These are phyloP conservation scores for Primulina tabacum DNA, from an alignment of 257 asterid species.

Conservation along the genomic window DNA sequence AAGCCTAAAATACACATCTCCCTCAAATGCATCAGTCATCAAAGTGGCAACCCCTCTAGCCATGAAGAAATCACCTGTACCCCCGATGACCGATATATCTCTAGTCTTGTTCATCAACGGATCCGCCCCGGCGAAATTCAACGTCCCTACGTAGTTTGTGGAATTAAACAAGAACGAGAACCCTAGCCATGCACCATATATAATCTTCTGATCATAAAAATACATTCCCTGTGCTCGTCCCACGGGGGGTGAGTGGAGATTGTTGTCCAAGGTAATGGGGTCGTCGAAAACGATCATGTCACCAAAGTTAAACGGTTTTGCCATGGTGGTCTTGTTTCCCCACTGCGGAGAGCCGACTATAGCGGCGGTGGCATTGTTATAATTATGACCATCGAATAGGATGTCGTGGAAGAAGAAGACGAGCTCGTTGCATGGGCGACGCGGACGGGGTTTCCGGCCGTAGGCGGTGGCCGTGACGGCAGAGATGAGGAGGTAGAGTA, in stretches of 20 bases:
- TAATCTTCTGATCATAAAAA: constrained; percentile 34
- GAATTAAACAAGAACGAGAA: constrained; percentile 40
- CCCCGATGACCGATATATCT: constrained; percentile 49
- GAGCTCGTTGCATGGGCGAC: not conserved
- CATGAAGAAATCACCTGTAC: constrained; percentile 49
- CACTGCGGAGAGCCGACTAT: constrained; percentile 35
- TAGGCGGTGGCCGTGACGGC: not conserved
- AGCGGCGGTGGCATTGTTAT: not conserved
- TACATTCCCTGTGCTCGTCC: constrained; percentile 57
- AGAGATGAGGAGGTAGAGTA: not conserved
- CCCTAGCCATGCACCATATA: constrained; percentile 46
- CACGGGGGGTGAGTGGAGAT: constrained; percentile 37
- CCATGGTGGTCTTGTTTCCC: constrained; percentile 34
- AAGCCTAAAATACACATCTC: constrained; percentile 39
- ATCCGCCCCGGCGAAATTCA: constrained; percentile 45
- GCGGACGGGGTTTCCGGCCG: not conserved
- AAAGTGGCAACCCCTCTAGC: constrained; percentile 44
- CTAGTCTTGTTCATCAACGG: constrained; percentile 41
- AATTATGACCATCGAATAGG: not conserved
- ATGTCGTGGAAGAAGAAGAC: constrained; percentile 6
- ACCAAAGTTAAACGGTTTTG: constrained; percentile 37
- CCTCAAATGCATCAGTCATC: constrained; percentile 43
- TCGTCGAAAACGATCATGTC: constrained; percentile 43
- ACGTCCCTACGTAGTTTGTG: constrained; percentile 35
- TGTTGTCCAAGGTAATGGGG: constrained; percentile 43